phyloP scores from a whole-genome alignment of 805 yeast genomes.

The Clavispora fructus region DNA sequence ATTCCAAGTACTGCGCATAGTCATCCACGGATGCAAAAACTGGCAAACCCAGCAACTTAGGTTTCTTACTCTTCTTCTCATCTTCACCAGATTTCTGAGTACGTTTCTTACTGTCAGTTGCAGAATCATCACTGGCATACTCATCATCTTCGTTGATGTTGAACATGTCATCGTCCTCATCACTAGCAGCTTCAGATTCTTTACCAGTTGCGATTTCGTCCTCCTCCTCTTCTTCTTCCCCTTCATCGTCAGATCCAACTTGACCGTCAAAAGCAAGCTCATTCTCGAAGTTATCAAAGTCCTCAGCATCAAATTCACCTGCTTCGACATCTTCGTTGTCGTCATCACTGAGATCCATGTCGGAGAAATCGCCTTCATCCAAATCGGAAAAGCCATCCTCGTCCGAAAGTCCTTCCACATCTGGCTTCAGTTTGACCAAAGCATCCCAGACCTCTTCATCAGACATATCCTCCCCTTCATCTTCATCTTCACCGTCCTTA shows the following conservation, averaged over 20 bases:
- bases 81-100: conserved; percentile 21
- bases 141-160: conserved; percentile 12
- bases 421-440: conserved; percentile 68
- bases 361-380: conserved; percentile 41
- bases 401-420: conserved; percentile 44
- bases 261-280: conserved; percentile 37
- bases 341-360: conserved; percentile 38
- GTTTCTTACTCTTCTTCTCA: conserved; percentile 40
- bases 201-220: conserved; percentile 24
- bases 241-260: conserved; percentile 36
- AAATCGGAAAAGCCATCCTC: conserved; percentile 32
- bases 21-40: conserved; percentile 86
- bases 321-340: conserved; percentile 29
- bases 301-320: conserved; percentile 16
- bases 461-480: conserved; percentile 41
- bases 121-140: conserved; percentile 11
- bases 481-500: conserved; percentile 26
- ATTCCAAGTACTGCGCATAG: conserved; percentile 65
- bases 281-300: conserved; percentile 15
- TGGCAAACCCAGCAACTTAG: conserved; percentile 65
- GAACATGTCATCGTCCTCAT: conserved; percentile 19
- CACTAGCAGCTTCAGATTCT: conserved; percentile 3
- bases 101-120: conserved; percentile 16
- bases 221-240: conserved; percentile 28
- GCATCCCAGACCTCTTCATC: conserved; percentile 83